Conservation (phyloP, 495 filamentous ascomycete genomes). For the Penicillium tannophilum region DNA sequence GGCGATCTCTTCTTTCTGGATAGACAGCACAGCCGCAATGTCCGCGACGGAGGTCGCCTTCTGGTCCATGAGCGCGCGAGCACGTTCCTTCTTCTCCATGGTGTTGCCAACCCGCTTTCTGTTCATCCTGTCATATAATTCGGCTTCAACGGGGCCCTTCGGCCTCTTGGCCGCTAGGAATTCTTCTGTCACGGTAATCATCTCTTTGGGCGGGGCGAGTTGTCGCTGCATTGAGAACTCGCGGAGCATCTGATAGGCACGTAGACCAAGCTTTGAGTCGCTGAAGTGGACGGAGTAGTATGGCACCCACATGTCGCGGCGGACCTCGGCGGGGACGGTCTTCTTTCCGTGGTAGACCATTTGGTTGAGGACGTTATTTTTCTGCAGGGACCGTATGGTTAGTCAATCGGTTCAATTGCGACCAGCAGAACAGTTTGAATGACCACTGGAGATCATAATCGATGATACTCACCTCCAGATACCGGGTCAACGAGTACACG, state of each 20-base stretch:
- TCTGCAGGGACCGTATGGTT: slow-evolving; percentile 40
- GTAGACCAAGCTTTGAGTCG: slow-evolving; percentile 62
- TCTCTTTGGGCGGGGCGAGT: slow-evolving; percentile 44
- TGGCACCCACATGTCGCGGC: slow-evolving; percentile 90
- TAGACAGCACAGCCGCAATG: slow-evolving; percentile 72
- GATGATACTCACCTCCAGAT: slow-evolving; percentile 63
- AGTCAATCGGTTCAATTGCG: slow-evolving; percentile 2
- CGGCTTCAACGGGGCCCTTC: slow-evolving; percentile 47
- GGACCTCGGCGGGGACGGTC: slow-evolving; percentile 71
- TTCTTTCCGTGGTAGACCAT: slow-evolving; percentile 91
- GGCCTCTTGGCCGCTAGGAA: slow-evolving; percentile 62
- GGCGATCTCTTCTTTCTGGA: slow-evolving; percentile 44
- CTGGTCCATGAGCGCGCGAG: slow-evolving; percentile 75
- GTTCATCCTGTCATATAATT: slow-evolving; percentile 50
- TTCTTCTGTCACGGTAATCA: slow-evolving; percentile 52
- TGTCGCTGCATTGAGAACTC: slow-evolving; percentile 66
- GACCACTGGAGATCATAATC: neutral
- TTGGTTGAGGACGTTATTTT: slow-evolving; percentile 70
- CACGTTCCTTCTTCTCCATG: slow-evolving; percentile 59
- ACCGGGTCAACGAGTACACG: slow-evolving; percentile 73
- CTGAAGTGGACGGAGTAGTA: slow-evolving; percentile 76
- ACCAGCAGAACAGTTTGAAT: neutral
- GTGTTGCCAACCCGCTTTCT: slow-evolving; percentile 43
- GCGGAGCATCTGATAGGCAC: slow-evolving; percentile 76
- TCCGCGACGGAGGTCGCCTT: slow-evolving; percentile 88